Base-by-base conservation (phyloP, 148 eudicot species). In the Rhododendron williamsianum region DNA sequence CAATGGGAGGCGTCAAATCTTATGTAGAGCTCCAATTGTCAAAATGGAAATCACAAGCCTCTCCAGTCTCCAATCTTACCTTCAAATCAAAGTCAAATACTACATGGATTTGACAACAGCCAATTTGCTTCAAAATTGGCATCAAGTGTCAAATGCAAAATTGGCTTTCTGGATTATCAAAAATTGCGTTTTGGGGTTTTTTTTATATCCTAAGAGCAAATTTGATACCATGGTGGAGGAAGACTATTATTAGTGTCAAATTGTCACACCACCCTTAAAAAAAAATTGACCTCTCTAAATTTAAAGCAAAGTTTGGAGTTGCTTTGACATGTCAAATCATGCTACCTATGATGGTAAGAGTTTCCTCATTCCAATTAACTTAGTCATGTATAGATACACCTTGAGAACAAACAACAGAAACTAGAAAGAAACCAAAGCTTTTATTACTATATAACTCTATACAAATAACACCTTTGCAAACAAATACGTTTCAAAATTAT, bases 291-390 rank as follows among this genome's bases (percentile, higher is more conserved):
- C 5, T 15, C n/a, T 56, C 65, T 4, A 56, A 51, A 56, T 56
- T 56, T 56, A 0, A 54, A 54, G 6, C 60, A 16, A 54, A 54
- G 21, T 1, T 54, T 54, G 60, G 21, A 54, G 6, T 3, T 54
- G 60, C 60, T 54, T 16, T 54, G 58, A 89, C 51, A 88, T 78
- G 90, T 91, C 92, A 89, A 90, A 88, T 30, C 18, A 71, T 13
- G 76, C 76, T 71, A 30, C 76, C 76, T 11, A 30, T 71, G 38
- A 71, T 30, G 76, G 15, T 71, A 71, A 71, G 41, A 30, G 76
- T 30, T 71, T 71, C 15, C 38, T 4, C 15, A 67, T 67, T 67
- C 13, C 33, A 67, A 10, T 25, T 25, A 67, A 9, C 73, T 27
- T 33, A 13, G 76, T 71, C 41, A 71, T 33, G 38, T 30, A 30